Evolutionary conservation across 257 asterid genomes (phyloP).

Genomic region (Solanum ossicruentum): DNA sequence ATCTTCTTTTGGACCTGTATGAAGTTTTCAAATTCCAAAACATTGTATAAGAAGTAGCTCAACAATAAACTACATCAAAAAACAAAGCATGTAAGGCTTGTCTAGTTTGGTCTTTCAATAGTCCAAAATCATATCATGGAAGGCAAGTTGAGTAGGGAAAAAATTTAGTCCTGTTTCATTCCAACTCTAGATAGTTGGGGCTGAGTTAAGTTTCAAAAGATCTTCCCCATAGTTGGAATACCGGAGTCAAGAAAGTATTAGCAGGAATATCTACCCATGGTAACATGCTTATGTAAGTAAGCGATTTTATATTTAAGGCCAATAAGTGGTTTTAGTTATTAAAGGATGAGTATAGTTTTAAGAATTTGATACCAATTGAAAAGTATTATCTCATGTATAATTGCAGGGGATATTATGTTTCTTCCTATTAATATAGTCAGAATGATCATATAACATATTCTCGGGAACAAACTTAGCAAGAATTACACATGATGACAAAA

Average conservation of each 20-base stretch:
- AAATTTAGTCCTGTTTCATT: not conserved
- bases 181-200: not conserved
- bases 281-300: not conserved
- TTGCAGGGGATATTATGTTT: not conserved
- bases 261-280: not conserved
- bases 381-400: not conserved
- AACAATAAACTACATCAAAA: not conserved
- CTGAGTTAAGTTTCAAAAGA: not conserved
- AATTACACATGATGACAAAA: not conserved
- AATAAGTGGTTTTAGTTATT: not conserved
- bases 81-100: not conserved
- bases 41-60: not conserved
- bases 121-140: not conserved
- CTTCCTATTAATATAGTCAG: not conserved
- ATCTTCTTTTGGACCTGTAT: constrained; percentile 42
- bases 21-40: not conserved
- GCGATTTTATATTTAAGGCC: not conserved
- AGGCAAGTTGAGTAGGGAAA: not conserved
- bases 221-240: not conserved
- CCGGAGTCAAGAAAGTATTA: not conserved
- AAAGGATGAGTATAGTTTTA: not conserved
- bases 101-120: not conserved
- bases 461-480: not conserved
- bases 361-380: not conserved
- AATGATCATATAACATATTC: not conserved